Conservation (phyloP, 176 grass and related monocot genomes). For the Carex pumila region DNA sequence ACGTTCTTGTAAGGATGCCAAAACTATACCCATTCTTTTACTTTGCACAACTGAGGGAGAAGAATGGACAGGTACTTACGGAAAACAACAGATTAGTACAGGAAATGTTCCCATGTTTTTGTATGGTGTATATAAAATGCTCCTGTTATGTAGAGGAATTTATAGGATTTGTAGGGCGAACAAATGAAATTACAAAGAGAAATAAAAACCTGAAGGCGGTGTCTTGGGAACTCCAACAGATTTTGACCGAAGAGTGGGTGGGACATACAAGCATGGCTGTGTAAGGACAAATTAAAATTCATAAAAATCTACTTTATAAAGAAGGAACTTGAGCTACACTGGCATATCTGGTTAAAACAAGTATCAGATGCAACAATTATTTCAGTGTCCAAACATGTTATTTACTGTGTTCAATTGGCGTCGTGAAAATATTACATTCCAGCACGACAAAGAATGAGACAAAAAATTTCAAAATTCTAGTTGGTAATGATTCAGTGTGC, state of each 20-base stretch:
- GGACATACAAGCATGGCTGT: constrained; percentile 41
- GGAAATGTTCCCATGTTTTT: neutral
- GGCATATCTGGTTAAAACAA: neutral
- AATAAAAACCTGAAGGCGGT: constrained; percentile 68
- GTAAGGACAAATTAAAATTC: neutral
- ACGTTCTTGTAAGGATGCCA: neutral
- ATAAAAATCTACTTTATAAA: neutral
- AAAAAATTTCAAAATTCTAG: neutral
- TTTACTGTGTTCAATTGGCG: neutral
- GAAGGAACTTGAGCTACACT: neutral
- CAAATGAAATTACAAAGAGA: neutral
- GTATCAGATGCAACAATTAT: neutral
- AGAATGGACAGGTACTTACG: neutral
- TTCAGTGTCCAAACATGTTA: neutral
- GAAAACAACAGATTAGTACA: neutral
- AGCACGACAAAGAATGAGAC: neutral
- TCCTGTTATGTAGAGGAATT: neutral
- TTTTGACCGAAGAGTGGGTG: constrained; percentile 49
- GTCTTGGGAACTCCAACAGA: constrained; percentile 48
- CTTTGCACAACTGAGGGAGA: neutral
- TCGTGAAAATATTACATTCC: neutral
- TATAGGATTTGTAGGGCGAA: neutral
- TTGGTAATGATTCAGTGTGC: neutral
- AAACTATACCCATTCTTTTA: neutral
- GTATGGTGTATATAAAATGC: neutral